phyloP scores from a whole-genome alignment of 352 stramenopile genomes.

The Phytophthora colocasiae region DNA sequence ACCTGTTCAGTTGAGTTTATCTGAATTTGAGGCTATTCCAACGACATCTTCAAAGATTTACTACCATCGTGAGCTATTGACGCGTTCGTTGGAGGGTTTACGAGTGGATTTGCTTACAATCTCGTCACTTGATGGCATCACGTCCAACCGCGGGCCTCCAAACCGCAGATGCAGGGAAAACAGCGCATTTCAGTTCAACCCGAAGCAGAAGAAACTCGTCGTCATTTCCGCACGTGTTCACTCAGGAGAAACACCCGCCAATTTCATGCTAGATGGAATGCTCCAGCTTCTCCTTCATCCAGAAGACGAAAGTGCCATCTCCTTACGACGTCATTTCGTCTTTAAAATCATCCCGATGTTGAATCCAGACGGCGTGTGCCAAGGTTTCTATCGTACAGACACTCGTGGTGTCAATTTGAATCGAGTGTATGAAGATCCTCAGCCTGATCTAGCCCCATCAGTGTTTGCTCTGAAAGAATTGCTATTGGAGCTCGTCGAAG shows the following conservation, averaged over 20 bases:
- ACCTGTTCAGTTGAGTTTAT: neutral
- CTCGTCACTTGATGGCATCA: slow-evolving; percentile 67
- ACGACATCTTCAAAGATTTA: slow-evolving; percentile 55
- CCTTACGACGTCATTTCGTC: slow-evolving; percentile 81
- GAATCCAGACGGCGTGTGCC: slow-evolving; percentile 91
- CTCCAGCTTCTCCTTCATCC: slow-evolving; percentile 81
- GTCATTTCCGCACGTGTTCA: slow-evolving; percentile 88
- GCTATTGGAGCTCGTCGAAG: slow-evolving; percentile 37
- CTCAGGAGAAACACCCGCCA: slow-evolving; percentile 83
- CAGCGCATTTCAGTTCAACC: slow-evolving; percentile 39
- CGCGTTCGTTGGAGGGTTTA: slow-evolving; percentile 64
- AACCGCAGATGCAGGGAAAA: slow-evolving; percentile 16
- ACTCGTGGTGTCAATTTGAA: slow-evolving; percentile 91
- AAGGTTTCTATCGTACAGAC: slow-evolving; percentile 90
- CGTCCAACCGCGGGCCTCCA: slow-evolving; percentile 5
- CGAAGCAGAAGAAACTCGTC: slow-evolving; percentile 55
- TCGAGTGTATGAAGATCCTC: slow-evolving; percentile 80
- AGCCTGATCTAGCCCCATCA: slow-evolving; percentile 53
- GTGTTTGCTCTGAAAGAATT: slow-evolving; percentile 76
- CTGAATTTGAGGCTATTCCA: neutral
- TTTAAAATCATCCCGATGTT: slow-evolving; percentile 94
- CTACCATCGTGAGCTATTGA: slow-evolving; percentile 83
- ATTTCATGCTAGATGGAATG: slow-evolving; percentile 92
- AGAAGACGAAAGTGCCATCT: slow-evolving; percentile 54
- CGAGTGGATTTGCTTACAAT: slow-evolving; percentile 88